phyloP scores from a whole-genome alignment of 1,139 yeast species.

The Meyerozyma athensensis region DNA sequence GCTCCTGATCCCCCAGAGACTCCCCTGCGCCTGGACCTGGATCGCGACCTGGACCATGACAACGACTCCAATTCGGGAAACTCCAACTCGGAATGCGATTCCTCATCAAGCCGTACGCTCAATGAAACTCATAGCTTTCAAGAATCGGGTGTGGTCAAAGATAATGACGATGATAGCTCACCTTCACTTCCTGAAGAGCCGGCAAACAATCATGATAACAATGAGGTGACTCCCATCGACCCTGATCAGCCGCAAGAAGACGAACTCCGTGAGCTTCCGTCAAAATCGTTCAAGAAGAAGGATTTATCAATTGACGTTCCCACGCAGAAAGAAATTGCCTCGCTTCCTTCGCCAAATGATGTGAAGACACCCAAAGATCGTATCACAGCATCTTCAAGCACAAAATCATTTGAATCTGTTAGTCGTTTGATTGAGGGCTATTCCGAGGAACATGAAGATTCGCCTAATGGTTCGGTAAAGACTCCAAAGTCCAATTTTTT shows the following conservation, averaged over 20 bases:
- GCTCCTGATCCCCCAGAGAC: no score
- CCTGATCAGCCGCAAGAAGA: background rate
- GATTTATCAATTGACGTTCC: background rate
- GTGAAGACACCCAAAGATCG: slow-evolving; percentile 2
- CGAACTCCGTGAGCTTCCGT: background rate
- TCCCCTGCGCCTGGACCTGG: slow-evolving; percentile 1
- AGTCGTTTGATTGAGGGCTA: slow-evolving; percentile 1
- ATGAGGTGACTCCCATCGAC: background rate
- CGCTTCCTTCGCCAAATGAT: slow-evolving; percentile 1
- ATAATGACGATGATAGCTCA: background rate
- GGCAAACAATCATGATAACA: no score
- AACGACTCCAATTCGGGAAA: background rate
- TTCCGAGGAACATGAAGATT: background rate
- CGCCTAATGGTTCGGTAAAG: background rate
- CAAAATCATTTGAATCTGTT: slow-evolving; percentile 1
- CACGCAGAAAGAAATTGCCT: background rate
- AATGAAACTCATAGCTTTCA: background rate
- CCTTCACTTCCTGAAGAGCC: no score
- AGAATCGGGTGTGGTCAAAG: background rate
- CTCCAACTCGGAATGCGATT: slow-evolving; percentile 1
- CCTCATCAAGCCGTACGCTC: slow-evolving; percentile 1
- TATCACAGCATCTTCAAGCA: slow-evolving; percentile 1
- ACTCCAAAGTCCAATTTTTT: slow-evolving; percentile 5
- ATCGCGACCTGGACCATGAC: background rate
- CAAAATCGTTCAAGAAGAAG: background rate